Base-by-base conservation (phyloP, 345 rosid genomes). In the Linum tenue region DNA sequence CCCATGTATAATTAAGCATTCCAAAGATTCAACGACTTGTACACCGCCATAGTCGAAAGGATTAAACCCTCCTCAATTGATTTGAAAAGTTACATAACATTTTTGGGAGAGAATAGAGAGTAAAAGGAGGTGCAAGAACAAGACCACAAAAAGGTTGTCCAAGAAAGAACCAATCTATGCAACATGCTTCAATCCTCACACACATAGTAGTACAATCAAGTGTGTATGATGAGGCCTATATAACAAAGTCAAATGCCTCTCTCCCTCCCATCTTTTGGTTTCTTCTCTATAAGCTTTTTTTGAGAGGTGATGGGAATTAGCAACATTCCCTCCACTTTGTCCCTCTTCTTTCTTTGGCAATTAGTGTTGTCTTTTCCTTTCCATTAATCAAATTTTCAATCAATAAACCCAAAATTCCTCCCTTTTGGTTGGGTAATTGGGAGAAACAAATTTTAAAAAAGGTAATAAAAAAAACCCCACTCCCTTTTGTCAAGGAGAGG, bases 311-410 rank as follows among this genome's bases (percentile, higher is more conserved):
- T 84, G 84, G 91, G 84, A 73, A 87, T 89, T 84, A 89, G 85
- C 87, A 85, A 64, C 43, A 6, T 9, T 87, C 73, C 96, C 82
- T 87, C 95, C 96, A 87, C 88, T 89, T 89, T 92, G 98, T 86
- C 95, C 75, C 96, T 84, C 78, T 64, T 81, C 2, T 48, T 62
- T 2, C 41, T 22, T 3, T 50, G 51, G 66, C 56, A 55, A 40
- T 66, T 71, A 64, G 7, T 56, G 38, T 67, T 37, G 58, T 41
- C 12, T 58, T 35, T 68, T 69, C 64, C 60, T 38, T 61, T 56
- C 41, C 67, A 55, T 71, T 65, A 73, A 10, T 16, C 12, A 42
- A 42, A 43, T 5, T 73, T 55, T 8, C 31, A 22, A 22, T 22
- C 31, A 22, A 22, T 22, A 22, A 22, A 22, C 31, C 31, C 31